Conservation (phyloP, 2,329 filamentous ascomycete species). For the Colletotrichum lupini region DNA sequence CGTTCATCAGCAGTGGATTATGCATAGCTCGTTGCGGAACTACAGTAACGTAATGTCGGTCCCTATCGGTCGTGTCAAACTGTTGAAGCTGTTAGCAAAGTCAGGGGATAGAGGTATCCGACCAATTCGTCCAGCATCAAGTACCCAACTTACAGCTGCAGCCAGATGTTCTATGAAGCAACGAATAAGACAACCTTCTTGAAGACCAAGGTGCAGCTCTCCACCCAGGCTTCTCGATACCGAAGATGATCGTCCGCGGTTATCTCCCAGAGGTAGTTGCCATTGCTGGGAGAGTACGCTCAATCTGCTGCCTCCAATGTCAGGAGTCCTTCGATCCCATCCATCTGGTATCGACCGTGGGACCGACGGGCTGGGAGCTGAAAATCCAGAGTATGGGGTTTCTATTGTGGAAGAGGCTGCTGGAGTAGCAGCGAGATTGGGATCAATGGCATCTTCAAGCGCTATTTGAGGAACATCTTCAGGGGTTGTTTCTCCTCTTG, state of each 20-base stretch:
- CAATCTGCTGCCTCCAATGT: neutral
- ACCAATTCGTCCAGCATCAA: neutral
- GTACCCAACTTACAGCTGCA: constrained; percentile 1
- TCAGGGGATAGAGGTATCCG: neutral
- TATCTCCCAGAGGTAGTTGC: neutral
- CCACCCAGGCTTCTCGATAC: neutral
- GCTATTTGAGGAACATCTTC: neutral
- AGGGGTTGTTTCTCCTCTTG: neutral
- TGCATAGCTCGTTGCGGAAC: constrained; percentile 15
- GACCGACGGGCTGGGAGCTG: neutral
- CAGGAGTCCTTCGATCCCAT: neutral
- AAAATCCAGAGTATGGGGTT: neutral
- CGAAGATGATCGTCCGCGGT: neutral
- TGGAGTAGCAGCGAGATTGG: neutral
- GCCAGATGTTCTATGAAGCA: constrained; percentile 21
- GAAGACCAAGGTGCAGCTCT: neutral
- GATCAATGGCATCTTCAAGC: neutral
- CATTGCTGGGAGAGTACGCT: neutral
- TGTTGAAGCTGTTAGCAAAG: neutral
- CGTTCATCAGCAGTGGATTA: constrained; percentile 1
- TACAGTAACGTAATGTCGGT: constrained; percentile 9
- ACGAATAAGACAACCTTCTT: constrained; percentile 6
- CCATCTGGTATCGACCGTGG: constrained; percentile 11
- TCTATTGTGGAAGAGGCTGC: neutral
- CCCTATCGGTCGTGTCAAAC: constrained; percentile 21